Evolutionary conservation across 73 alveolate genomes (phyloP).

Genomic region (Stentor roeselii): DNA sequence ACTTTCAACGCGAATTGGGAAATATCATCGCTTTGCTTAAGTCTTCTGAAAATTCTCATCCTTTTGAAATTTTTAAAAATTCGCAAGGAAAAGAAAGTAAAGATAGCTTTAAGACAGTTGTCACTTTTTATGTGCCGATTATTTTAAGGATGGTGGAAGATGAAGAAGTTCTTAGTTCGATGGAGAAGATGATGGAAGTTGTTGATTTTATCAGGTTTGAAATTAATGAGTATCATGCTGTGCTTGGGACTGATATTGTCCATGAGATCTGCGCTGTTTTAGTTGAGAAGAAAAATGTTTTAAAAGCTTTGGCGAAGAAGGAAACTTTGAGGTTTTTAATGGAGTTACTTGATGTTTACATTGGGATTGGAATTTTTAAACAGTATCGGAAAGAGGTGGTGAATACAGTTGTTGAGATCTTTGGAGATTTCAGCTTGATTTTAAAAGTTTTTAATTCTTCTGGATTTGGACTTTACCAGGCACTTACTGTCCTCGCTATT

Average conservation of each 20-base stretch:
- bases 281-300: not conserved
- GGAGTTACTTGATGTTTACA: not conserved
- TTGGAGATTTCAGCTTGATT: not conserved
- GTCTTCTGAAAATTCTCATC: constrained; percentile 5
- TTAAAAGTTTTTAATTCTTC: not conserved
- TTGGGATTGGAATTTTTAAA: not conserved
- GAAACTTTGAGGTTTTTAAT: not conserved
- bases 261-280: not conserved
- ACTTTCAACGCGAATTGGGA: not conserved
- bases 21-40: not conserved
- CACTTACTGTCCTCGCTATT: not conserved
- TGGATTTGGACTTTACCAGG: no score
- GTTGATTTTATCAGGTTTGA: not conserved
- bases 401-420: not conserved
- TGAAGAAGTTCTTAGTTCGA: not conserved
- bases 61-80: not conserved
- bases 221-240: not conserved
- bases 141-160: not conserved
- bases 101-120: constrained; percentile 14
- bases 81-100: not conserved
- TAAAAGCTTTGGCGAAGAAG: not conserved
- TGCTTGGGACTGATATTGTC: not conserved
- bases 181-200: not conserved
- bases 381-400: not conserved
- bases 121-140: not conserved